Conservation (phyloP, 2,329 filamentous ascomycete genomes). For the Scytalidium lignicola region DNA sequence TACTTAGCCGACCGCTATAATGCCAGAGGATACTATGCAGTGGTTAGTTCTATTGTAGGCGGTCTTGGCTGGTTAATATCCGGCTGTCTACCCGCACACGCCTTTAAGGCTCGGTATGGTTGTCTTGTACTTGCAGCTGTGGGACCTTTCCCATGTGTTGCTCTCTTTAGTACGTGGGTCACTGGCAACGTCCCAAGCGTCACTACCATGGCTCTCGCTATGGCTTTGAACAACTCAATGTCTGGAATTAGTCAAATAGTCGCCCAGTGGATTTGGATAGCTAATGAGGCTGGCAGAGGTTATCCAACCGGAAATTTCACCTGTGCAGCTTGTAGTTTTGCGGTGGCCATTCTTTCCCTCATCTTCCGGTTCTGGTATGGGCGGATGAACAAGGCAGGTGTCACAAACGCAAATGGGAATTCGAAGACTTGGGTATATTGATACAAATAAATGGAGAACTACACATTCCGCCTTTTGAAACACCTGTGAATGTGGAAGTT, state of each 20-base stretch:
- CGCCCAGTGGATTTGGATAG: constrained; percentile 60
- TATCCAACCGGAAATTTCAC: constrained; percentile 36
- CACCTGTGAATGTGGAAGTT: too few relatives aligned
- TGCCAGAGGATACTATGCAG: constrained; percentile 40
- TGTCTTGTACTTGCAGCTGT: constrained; percentile 60
- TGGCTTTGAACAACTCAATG: constrained; percentile 32
- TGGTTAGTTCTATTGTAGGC: constrained; percentile 22
- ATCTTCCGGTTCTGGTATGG: constrained; percentile 50
- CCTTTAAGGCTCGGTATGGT: constrained; percentile 40
- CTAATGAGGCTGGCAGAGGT: constrained; percentile 48
- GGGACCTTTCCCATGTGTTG: constrained; percentile 61
- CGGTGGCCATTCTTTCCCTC: constrained; percentile 25
- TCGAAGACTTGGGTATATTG: not conserved
- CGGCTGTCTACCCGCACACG: constrained; percentile 28
- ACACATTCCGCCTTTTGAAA: too few relatives aligned
- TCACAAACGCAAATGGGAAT: constrained; percentile 2
- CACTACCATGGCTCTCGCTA: constrained; percentile 31
- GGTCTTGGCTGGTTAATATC: constrained; percentile 29
- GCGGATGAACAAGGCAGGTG: constrained; percentile 31
- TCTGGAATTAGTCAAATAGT: constrained; percentile 34
- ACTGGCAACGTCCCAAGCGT: constrained; percentile 44
- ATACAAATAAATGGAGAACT: too few relatives aligned
- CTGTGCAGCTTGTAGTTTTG: constrained; percentile 34
- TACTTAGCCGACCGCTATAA: constrained; percentile 58
- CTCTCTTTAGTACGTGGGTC: constrained; percentile 40